Base-by-base conservation (phyloP, 208 protist genomes). In the Leishmania major region DNA sequence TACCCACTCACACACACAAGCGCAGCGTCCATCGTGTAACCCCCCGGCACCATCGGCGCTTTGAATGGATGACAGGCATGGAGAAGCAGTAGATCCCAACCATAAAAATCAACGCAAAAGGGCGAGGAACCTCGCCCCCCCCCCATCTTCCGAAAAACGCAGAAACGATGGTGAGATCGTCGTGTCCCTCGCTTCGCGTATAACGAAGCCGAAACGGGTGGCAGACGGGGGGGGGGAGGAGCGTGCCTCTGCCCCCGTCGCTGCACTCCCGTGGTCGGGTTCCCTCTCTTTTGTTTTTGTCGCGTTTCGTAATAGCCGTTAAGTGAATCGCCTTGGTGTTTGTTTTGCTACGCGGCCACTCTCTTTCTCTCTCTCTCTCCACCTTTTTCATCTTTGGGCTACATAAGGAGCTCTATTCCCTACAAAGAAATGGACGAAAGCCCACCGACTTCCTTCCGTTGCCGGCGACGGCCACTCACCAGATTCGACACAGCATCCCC, bases 361-460 rank as follows among this genome's bases (percentile, higher is more conserved):
- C 57, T 55, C 31, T 59, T 7, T 43, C 40, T 43, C 40, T 59
- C 0, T 43, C 40, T 43, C 40, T 15, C 3, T 64, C 37, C 22
- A 31, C 19, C 47, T 67, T 72, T 83, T 66, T 75, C 64, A 73
- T 64, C 78, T 57, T 49, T 77, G 72, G 53, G 70, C 82, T 77
- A 82, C 57, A 85, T 79, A 84, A 59, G 81, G 79, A 79, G 81
- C 64, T 84, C 79, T 40, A 57, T 78, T 84, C 76, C 70, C 69
- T 80, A 84, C 69, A 82, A 85, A 71, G 75, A 75, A 66, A 79
- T 51, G 70, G 11, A 62, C 13, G 57, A n/a, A 55, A 7, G 45
- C 17, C 28, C 11, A n/a, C 28, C 28, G 4, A 74, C 40, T 35
- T 53, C 28, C 47, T 47, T 37, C 70, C 70, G 45, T 31, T 37